A percentile compares a stretch with the other conserved stretches of the same genome.
Evolutionary conservation across 108 stramenopile species (phyloP).

Genomic region (Cylindrotheca fusiformis): DNA sequence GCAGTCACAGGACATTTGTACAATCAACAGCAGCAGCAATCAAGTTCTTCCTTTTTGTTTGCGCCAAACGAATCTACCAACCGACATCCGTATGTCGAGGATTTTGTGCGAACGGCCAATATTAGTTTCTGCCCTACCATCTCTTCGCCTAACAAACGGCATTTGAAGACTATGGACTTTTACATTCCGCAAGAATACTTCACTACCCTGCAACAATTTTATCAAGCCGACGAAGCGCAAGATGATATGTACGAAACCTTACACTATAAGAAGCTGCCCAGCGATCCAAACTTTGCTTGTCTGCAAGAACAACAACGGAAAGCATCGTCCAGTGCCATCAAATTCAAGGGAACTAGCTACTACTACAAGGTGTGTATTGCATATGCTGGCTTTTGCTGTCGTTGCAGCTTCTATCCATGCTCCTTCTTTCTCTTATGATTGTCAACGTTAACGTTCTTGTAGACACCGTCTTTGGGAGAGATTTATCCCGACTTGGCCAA

Average conservation of each 20-base stretch:
- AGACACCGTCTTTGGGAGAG: constrained; percentile 22
- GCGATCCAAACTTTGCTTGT: constrained; percentile 17
- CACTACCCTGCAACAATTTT: constrained; percentile 24
- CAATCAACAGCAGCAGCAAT: constrained; percentile 6
- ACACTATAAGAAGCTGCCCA: constrained; percentile 3
- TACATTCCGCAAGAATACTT: constrained; percentile 31
- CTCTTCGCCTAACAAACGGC: not conserved
- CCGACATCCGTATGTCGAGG: constrained; percentile 26
- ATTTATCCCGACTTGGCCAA: constrained; percentile 29
- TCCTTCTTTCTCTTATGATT: too few species aligned
- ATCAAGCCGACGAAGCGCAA: constrained; percentile 38
- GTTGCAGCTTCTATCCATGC: not conserved
- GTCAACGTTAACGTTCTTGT: not conserved
- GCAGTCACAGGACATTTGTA: constrained; percentile 35
- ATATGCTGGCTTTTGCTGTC: not conserved
- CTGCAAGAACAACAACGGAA: constrained; percentile 19
- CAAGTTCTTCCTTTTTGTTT: constrained; percentile 1
- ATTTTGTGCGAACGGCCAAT: constrained; percentile 37
- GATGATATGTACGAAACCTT: constrained; percentile 35
- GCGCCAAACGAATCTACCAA: not conserved
- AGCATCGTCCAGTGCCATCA: constrained; percentile 3
- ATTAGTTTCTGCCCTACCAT: constrained; percentile 35
- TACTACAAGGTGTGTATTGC: constrained; percentile 10
- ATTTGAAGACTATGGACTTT: constrained; percentile 45
- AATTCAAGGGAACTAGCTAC: constrained; percentile 22